These are phyloP conservation scores for Penicillium cataractarum DNA, from an alignment of 495 filamentous ascomycete species.

Conservation along the genomic window DNA sequence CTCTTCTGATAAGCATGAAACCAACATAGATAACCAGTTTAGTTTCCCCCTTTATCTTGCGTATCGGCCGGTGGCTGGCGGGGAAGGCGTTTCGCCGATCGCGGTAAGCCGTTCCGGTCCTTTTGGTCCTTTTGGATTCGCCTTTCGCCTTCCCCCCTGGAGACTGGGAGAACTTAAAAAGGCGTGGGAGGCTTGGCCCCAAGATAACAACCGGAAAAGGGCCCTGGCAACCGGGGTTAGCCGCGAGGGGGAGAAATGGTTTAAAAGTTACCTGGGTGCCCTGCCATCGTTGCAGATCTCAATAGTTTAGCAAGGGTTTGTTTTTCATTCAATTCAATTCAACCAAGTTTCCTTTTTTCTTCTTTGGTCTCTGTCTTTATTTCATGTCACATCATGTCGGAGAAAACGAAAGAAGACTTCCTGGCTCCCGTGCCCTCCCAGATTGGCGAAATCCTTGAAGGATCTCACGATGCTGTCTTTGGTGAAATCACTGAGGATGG, in stretches of 20 bases:
- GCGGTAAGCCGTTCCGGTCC: background rate
- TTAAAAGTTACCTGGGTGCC: background rate
- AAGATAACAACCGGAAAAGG: background rate
- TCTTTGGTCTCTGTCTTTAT: background rate
- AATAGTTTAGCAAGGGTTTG: background rate
- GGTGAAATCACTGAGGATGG: slow-evolving; percentile 25
- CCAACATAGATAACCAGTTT: background rate
- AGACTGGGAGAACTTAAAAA: background rate
- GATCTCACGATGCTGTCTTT: slow-evolving; percentile 26
- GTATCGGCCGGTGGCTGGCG: background rate
- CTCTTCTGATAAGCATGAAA: slow-evolving; percentile 1
- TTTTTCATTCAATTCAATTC: background rate
- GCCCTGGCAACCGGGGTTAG: background rate
- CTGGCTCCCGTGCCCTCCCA: slow-evolving; percentile 11
- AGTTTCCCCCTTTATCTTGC: background rate
- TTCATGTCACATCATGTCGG: slow-evolving; percentile 16
- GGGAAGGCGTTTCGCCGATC: background rate
- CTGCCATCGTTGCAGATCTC: background rate
- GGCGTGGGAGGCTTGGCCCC: background rate
- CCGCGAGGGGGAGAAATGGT: background rate
- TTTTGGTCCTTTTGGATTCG: background rate
- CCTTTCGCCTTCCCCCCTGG: background rate
- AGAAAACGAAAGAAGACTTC: slow-evolving; percentile 12
- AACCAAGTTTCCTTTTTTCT: background rate
- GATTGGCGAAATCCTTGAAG: slow-evolving; percentile 12